Evolutionary conservation across 768 basidiomycete species (phyloP), one percentile per base, ranked within the genome.

Genomic region (Trametopsis cervina): DNA sequence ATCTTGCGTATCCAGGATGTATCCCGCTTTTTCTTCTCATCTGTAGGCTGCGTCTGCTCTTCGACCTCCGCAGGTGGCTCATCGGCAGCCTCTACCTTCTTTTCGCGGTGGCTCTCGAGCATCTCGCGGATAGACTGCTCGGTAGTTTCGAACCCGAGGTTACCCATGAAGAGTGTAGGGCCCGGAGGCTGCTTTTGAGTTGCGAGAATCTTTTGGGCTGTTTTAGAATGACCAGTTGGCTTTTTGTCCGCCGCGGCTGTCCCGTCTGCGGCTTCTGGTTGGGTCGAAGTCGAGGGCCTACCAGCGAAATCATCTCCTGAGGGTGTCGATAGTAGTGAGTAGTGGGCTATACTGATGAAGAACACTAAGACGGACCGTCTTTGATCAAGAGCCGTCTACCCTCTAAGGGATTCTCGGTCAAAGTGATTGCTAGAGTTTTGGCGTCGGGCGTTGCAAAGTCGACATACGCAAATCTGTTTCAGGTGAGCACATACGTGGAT

Each of bases 341-440:
- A n/a, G n/a, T n/a, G n/a, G n/a, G n/a, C n/a, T 15, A 42, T 56
- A 17, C 27, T 18, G 10, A 10, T 12, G 36, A 36, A 23, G 29
- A 33, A 15, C 29, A 33, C 7, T n/a, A 33, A 12, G 44, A 66
- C 77, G 42, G 50, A 85, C 92, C 92, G 55, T 91, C 86, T 74
- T 99, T 99, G 55, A 99, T 96, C 39, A 99, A 77, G 11, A 98
- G 69, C 49, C 81, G 83, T 53, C 96, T 75, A 4, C 95, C 95
- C 23, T 94, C 77, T 12, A 97, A 70, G 46, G 78, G 78, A 26
- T 79, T 72, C 64, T 99, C 96, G 3, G 91, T 90, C 37, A 85
- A 69, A 3, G 79, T 71, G 52, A 97, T 86, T 24, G 93, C 95
- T 37, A 75, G 68, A 3, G 59, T 60, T 60, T 95, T 89, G 11